Evolutionary conservation across 805 yeast species (phyloP).

Genomic region (Geotrichum ghanense): DNA sequence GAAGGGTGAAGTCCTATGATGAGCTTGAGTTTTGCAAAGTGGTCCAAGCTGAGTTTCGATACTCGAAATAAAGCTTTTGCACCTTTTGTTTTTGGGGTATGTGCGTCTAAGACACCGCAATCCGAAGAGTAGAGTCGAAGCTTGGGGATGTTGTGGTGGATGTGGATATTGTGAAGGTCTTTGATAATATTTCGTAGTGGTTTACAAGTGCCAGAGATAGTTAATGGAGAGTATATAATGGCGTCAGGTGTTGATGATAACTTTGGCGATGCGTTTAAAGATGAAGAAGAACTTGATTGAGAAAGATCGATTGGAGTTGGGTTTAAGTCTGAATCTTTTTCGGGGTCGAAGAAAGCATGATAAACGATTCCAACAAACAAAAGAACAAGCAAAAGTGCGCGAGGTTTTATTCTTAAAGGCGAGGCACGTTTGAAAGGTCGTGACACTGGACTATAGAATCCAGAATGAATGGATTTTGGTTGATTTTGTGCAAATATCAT

Average conservation of each 20-base stretch:
- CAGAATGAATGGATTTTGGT: no score
- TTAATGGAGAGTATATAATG: not conserved
- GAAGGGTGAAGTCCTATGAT: conserved; percentile 15
- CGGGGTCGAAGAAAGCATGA: no score
- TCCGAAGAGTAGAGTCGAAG: conserved; percentile 9
- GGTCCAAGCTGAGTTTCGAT: not conserved
- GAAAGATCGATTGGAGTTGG: no score
- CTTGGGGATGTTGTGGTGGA: not conserved
- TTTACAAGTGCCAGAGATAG: not conserved
- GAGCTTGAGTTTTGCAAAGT: conserved; percentile 8
- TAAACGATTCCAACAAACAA: no score
- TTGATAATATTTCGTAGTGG: not conserved
- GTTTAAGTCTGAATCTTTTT: no score
- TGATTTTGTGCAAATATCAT: no score
- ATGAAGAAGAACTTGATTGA: no score
- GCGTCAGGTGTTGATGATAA: not conserved
- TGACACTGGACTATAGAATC: no score
- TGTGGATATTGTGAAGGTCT: not conserved
- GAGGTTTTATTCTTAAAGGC: no score
- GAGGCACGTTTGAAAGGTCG: no score
- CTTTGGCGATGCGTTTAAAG: no score
- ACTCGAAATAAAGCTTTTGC: not conserved
- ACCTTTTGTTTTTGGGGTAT: not conserved
- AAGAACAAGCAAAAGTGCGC: no score
- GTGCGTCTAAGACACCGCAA: conserved; percentile 14